Percentiles rank a stretch among this genome's conserved stretches.
Conservation (phyloP, 768 basidiomycete genomes). For the Pulveroboletus sp. region DNA sequence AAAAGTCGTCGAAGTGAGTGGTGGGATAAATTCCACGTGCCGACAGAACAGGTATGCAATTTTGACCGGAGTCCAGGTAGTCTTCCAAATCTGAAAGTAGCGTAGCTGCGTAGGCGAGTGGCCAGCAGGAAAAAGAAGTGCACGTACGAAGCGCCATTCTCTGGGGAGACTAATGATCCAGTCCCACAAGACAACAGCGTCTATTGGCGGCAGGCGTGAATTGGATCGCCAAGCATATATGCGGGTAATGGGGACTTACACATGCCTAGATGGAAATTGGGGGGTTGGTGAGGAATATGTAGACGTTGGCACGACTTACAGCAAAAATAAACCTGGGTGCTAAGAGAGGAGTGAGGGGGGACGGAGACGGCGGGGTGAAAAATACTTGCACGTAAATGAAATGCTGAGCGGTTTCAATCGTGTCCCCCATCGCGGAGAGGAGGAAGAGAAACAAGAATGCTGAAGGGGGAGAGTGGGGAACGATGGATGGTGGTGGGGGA, state of each 20-base stretch:
- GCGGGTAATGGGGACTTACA: constrained; percentile 42
- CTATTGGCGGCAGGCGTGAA: constrained; percentile 34
- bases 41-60: constrained; percentile 81
- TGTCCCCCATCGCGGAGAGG: constrained; percentile 38
- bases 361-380: neutral
- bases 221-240: constrained; percentile 15
- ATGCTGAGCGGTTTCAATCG: constrained; percentile 59
- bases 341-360: constrained; percentile 20
- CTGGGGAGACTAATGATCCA: constrained; percentile 77
- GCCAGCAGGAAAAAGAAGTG: neutral
- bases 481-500: constrained; percentile 12
- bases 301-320: constrained; percentile 48
- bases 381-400: constrained; percentile 68
- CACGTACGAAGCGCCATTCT: constrained; percentile 72
- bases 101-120: neutral
- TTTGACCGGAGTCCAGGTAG: constrained; percentile 82
- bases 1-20: neutral
- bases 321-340: constrained; percentile 79
- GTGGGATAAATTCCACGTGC: constrained; percentile 40
- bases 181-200: constrained; percentile 83
- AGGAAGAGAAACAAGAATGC: constrained; percentile 14
- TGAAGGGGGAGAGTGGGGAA: constrained; percentile 6
- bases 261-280: constrained; percentile 52
- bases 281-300: constrained; percentile 28
- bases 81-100: constrained; percentile 67